Evolutionary conservation across 768 basidiomycete species (phyloP).

Genomic region (Antrodiella citrinella): DNA sequence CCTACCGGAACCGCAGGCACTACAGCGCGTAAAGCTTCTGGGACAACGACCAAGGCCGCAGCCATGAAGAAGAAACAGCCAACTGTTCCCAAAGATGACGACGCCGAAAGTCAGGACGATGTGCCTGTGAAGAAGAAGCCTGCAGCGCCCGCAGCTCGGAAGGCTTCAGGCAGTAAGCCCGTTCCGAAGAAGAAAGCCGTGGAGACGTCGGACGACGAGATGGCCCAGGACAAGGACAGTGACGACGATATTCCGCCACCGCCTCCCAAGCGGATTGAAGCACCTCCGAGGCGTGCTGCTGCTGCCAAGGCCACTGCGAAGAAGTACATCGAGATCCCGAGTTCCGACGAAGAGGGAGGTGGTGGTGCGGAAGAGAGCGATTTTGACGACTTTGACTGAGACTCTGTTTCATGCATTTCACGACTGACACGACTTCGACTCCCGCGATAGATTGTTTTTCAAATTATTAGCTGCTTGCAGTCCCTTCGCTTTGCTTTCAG

Average conservation of each 20-base stretch:
- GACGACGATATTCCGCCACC: slow-evolving; percentile 32
- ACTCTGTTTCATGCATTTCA: not conserved
- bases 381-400: slow-evolving; percentile 23
- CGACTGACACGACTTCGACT: not conserved
- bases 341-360: slow-evolving; percentile 35
- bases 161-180: slow-evolving; percentile 38
- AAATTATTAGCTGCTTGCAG: not conserved
- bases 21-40: slow-evolving; percentile 14
- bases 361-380: slow-evolving; percentile 16
- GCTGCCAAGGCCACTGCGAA: slow-evolving; percentile 34
- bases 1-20: slow-evolving; percentile 12
- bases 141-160: slow-evolving; percentile 9
- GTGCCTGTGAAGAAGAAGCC: slow-evolving; percentile 25
- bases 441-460: not conserved
- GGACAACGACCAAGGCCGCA: slow-evolving; percentile 41
- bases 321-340: slow-evolving; percentile 31
- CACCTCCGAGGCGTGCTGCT: slow-evolving; percentile 43
- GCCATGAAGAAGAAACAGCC: slow-evolving; percentile 34
- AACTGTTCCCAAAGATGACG: slow-evolving; percentile 29
- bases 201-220: slow-evolving; percentile 24
- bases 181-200: slow-evolving; percentile 27
- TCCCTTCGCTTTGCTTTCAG: not conserved
- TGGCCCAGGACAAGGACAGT: slow-evolving; percentile 25
- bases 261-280: slow-evolving; percentile 31
- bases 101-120: slow-evolving; percentile 27